A percentile compares a stretch with the other conserved stretches of the same genome.
These are phyloP conservation scores for Cadophora luteo-olivacea DNA, from an alignment of 2,329 filamentous ascomycete species.

Conservation along the genomic window DNA sequence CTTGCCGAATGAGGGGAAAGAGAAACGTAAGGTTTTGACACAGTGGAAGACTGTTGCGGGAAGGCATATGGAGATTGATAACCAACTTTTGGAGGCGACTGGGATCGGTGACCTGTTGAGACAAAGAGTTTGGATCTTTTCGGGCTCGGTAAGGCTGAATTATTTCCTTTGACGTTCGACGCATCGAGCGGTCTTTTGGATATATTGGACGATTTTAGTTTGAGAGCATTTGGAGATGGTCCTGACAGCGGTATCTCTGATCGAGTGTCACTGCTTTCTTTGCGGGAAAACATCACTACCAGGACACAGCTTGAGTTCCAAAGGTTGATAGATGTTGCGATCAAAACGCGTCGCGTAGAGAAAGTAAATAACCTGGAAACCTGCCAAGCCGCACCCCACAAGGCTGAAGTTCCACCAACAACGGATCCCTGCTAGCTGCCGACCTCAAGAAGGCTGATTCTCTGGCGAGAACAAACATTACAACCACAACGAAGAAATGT, in stretches of 20 bases:
- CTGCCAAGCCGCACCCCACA: slow-evolving; percentile 18
- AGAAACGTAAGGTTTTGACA: neutral
- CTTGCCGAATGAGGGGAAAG: neutral
- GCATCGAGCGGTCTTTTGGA: neutral
- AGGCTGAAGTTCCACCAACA: slow-evolving; percentile 30
- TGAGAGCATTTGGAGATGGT: neutral
- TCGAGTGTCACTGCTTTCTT: neutral
- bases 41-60: neutral
- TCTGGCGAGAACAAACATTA: slow-evolving; percentile 8
- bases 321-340: neutral
- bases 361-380: slow-evolving; percentile 15
- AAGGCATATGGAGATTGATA: neutral
- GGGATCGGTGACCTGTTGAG: neutral
- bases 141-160: neutral
- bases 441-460: slow-evolving; percentile 15
- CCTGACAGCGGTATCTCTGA: neutral
- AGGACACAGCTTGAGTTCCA: neutral
- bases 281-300: neutral
- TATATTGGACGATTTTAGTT: slow-evolving; percentile 6
- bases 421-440: slow-evolving; percentile 19
- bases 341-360: neutral
- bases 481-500: slow-evolving; percentile 56
- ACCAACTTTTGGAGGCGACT: neutral
- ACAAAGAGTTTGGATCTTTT: neutral
- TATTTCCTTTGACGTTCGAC: neutral